A percentile compares a stretch with the other conserved stretches of the same genome.
Conservation (phyloP, 306 rosid genomes). For the Abrus precatorius region DNA sequence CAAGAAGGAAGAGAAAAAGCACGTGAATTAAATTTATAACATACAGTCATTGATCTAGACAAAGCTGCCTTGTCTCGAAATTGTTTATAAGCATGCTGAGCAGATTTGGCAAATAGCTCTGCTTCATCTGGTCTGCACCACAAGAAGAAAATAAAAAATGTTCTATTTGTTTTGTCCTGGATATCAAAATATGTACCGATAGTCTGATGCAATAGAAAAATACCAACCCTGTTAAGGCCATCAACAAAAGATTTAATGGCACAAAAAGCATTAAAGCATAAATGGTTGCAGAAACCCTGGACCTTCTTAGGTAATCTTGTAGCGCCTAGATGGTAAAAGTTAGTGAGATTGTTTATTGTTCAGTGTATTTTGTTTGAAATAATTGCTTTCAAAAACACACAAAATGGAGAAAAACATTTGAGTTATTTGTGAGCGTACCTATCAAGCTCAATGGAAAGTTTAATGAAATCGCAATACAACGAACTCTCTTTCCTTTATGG, state of each 20-base stretch:
- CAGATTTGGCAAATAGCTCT: constrained; percentile 83
- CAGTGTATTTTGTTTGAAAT: constrained; percentile 8
- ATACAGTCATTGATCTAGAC: constrained; percentile 90
- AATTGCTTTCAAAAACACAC: background rate
- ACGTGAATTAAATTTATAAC: constrained; percentile 22
- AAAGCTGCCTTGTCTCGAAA: constrained; percentile 93
- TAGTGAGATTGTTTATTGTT: constrained; percentile 13
- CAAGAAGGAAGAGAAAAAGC: constrained; percentile 9
- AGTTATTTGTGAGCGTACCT: no score
- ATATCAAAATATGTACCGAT: constrained; percentile 21
- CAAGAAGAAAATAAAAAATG: background rate
- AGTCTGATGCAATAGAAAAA: constrained; percentile 29
- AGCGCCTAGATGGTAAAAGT: constrained; percentile 6
- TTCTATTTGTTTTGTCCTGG: background rate
- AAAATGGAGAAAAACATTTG: no score
- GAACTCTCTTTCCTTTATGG: no score
- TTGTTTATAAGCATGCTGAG: constrained; percentile 77
- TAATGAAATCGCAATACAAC: no score
- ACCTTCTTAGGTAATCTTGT: background rate
- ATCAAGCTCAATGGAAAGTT: no score
- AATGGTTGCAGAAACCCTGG: background rate
- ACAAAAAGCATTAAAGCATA: background rate
- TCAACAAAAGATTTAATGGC: constrained; percentile 3
- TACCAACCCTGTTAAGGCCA: background rate
- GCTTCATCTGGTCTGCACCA: constrained; percentile 87